These are phyloP conservation scores for Carnegiea gigantea DNA, from an alignment of 179 eudicot genomes.

Conservation along the genomic window DNA sequence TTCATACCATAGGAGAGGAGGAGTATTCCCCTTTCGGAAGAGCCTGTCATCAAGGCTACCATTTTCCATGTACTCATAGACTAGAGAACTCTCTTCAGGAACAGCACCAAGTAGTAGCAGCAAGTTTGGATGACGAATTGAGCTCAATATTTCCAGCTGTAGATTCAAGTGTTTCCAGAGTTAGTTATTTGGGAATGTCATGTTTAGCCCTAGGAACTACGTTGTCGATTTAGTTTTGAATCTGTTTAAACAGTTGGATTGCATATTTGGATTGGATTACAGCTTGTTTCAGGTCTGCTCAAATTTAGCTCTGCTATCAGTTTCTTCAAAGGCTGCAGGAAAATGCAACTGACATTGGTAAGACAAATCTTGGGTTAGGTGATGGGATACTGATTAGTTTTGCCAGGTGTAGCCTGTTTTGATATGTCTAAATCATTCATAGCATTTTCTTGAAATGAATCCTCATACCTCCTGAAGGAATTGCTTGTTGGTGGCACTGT, in stretches of 20 bases:
- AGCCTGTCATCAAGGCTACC: constrained; percentile 76
- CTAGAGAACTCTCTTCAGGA: constrained; percentile 64
- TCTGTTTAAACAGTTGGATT: neutral
- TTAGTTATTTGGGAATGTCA: too few relatives aligned
- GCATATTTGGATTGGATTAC: too few relatives aligned
- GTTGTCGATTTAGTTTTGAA: neutral
- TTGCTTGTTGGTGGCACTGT: constrained; percentile 56
- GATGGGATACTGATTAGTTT: too few relatives aligned
- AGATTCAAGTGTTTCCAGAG: constrained; percentile 15
- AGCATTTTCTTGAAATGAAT: neutral
- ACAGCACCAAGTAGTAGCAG: constrained; percentile 76
- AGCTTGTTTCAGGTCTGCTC: neutral
- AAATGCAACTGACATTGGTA: too few relatives aligned
- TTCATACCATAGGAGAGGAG: constrained; percentile 69
- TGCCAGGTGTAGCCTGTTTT: too few relatives aligned
- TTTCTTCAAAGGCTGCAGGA: too few relatives aligned
- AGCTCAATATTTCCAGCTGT: constrained; percentile 81
- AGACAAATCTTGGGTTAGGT: too few relatives aligned
- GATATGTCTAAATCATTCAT: too few relatives aligned
- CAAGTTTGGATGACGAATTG: constrained; percentile 74
- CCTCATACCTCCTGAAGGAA: constrained; percentile 74
- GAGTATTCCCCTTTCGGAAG: constrained; percentile 39
- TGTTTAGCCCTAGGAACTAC: neutral
- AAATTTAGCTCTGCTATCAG: too few relatives aligned
- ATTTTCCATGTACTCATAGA: constrained; percentile 83